Evolutionary conservation across 495 filamentous ascomycete species (phyloP).

Genomic region (Penicillium roqueforti): DNA sequence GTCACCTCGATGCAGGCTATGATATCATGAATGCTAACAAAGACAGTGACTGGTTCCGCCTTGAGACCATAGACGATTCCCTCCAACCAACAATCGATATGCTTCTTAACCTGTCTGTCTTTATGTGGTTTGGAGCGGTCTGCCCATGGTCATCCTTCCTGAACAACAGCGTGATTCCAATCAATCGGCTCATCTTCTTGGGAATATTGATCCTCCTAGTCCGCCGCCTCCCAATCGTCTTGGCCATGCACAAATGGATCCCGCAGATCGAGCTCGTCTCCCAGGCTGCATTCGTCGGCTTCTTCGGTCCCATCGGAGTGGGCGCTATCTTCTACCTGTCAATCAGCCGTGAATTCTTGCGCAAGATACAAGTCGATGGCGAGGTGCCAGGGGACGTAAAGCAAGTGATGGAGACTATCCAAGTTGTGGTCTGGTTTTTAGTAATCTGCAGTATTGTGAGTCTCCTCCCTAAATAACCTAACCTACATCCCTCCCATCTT

Average conservation of each 20-base stretch:
- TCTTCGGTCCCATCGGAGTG: conserved; percentile 95
- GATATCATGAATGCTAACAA: conserved; percentile 10
- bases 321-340: conserved; percentile 89
- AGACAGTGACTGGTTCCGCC: conserved; percentile 77
- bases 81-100: conserved; percentile 88
- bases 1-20: conserved; percentile 10
- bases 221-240: conserved; percentile 72
- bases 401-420: conserved; percentile 57
- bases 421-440: conserved; percentile 81
- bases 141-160: conserved; percentile 75
- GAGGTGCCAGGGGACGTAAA: conserved; percentile 61
- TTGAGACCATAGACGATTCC: conserved; percentile 82
- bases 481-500: not conserved
- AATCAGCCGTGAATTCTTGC: conserved; percentile 64
- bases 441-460: conserved; percentile 82
- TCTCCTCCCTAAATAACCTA: conserved; percentile 10
- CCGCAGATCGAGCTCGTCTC: conserved; percentile 70
- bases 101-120: conserved; percentile 79
- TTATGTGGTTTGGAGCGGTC: conserved; percentile 88
- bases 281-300: conserved; percentile 81
- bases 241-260: conserved; percentile 69
- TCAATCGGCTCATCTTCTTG: conserved; percentile 72
- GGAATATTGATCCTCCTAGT: conserved; percentile 78
- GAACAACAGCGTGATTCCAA: conserved; percentile 64
- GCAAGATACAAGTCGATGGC: conserved; percentile 56